A percentile compares a stretch with the other conserved stretches of the same genome.
These are phyloP conservation scores for Curvularia spicifera DNA, from an alignment of 2,329 filamentous ascomycete species.

Conservation along the genomic window DNA sequence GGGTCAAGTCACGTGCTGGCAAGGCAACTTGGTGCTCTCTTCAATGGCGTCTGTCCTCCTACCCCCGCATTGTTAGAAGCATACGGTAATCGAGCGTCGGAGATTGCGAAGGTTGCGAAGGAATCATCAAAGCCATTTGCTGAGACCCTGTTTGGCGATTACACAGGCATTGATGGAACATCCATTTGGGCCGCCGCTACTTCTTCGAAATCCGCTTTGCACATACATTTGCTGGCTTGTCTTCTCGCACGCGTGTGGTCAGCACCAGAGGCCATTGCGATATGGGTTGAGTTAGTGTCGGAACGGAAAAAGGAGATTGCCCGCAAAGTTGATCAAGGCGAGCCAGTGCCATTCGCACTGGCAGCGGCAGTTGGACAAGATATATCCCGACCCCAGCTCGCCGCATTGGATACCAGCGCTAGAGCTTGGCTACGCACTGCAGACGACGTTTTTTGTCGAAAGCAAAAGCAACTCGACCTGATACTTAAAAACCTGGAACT, in stretches of 20 bases:
- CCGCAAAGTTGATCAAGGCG: constrained; percentile 20
- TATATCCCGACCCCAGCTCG: constrained; percentile 15
- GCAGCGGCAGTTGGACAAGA: constrained; percentile 1
- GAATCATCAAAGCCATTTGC: neutral
- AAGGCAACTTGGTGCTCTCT: constrained; percentile 51
- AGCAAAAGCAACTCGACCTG: constrained; percentile 21
- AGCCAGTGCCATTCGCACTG: constrained; percentile 25
- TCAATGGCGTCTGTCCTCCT: constrained; percentile 43
- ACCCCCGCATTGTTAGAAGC: constrained; percentile 45
- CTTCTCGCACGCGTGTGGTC: constrained; percentile 47
- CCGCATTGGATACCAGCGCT: constrained; percentile 22
- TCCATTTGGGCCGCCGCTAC: constrained; percentile 51
- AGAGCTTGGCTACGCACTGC: constrained; percentile 24
- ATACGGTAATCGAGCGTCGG: constrained; percentile 44
- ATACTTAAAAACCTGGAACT: constrained; percentile 21
- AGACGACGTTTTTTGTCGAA: constrained; percentile 6
- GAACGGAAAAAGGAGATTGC: constrained; percentile 13
- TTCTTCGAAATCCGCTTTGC: constrained; percentile 37
- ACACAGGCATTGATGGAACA: constrained; percentile 42
- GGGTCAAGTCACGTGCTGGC: constrained; percentile 50
- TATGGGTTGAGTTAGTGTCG: constrained; percentile 47
- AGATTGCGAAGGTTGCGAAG: constrained; percentile 13
- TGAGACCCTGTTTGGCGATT: constrained; percentile 21
- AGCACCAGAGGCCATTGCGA: constrained; percentile 35
- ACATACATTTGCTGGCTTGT: constrained; percentile 47